Percentiles rank a stretch among this genome's conserved stretches.
Conservation (phyloP, 164 flowering plant genomes). For the Houttuynia cordata region DNA sequence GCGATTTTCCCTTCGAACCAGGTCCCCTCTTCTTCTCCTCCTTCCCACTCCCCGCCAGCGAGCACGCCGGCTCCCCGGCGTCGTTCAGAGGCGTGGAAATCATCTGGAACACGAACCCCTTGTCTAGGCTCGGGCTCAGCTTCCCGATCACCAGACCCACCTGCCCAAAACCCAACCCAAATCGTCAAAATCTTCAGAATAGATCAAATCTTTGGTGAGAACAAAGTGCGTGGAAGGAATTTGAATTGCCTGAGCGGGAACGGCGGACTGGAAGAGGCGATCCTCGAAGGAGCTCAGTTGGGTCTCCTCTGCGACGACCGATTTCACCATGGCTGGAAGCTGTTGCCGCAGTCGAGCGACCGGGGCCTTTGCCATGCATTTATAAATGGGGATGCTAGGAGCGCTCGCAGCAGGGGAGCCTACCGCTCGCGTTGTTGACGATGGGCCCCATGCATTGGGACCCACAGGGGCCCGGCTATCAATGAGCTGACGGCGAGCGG, state of each 20-base stretch:
- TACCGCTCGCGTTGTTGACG: no score
- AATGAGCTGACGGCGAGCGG: no score
- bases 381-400: no score
- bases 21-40: constrained; percentile 33
- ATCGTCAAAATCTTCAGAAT: neutral
- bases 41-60: constrained; percentile 23
- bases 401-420: no score
- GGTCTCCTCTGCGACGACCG: constrained; percentile 72
- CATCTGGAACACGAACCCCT: constrained; percentile 67
- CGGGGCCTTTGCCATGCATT: no score
- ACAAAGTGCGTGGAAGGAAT: neutral
- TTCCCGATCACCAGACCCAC: constrained; percentile 81
- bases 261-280: constrained; percentile 41
- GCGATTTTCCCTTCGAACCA: constrained; percentile 42
- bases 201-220: neutral
- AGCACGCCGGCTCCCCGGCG: constrained; percentile 59
- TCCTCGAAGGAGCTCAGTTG: constrained; percentile 51
- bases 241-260: constrained; percentile 39
- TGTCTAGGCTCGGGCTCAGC: constrained; percentile 43
- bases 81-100: constrained; percentile 76
- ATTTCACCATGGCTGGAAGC: constrained; percentile 48
- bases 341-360: no score
- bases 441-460: no score
- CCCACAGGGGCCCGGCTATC: no score
- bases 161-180: constrained; percentile 17